Conservation (phyloP, 163 green algal genomes). For the Trebouxia gelatinosa region DNA sequence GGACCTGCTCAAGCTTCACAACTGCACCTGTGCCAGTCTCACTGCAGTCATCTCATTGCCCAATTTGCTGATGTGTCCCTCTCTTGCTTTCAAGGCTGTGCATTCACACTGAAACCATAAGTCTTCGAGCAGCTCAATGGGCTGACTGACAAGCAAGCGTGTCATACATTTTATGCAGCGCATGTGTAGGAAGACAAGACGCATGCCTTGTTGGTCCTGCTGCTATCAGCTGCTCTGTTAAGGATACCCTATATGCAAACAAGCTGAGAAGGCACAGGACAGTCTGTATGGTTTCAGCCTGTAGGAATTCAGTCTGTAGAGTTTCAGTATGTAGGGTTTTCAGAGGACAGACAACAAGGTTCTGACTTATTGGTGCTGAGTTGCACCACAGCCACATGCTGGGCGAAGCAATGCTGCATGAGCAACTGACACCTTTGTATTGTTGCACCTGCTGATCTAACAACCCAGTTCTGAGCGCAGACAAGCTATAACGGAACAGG, state of each 20-base stretch:
- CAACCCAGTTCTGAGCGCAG: too few species aligned
- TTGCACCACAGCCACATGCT: neutral
- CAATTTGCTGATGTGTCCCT: neutral
- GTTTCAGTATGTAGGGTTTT: neutral
- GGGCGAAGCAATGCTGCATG: neutral
- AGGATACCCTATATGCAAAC: too few species aligned
- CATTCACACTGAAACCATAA: too few species aligned
- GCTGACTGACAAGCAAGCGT: too few species aligned
- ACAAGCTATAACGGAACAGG: neutral
- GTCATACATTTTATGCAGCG: too few species aligned
- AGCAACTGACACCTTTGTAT: neutral
- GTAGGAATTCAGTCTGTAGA: neutral
- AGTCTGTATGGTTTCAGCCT: too few species aligned
- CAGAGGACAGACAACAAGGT: neutral
- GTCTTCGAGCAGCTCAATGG: too few species aligned
- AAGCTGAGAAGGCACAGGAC: too few species aligned
- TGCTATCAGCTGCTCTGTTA: too few species aligned
- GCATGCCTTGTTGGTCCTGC: too few species aligned
- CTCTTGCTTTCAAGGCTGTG: neutral
- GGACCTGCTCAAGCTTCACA: neutral
- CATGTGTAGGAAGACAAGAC: too few species aligned
- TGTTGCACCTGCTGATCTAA: too few species aligned
- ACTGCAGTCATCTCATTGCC: neutral
- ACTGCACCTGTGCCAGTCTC: neutral
- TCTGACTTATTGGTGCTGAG: neutral